Conservation (phyloP, 75 land plant species). For the Selaginella tamariscina region DNA sequence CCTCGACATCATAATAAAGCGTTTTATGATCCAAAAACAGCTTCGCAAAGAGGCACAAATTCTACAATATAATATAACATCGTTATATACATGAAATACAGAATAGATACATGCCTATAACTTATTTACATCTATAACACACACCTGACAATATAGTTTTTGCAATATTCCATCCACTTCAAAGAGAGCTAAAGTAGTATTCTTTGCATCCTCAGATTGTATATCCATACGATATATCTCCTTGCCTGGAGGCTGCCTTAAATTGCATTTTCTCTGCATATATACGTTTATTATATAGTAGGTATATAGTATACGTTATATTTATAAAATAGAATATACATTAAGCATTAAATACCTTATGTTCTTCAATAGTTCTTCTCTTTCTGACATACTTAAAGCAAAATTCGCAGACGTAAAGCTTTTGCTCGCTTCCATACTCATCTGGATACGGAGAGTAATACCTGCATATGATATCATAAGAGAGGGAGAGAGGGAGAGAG, state of each 20-base stretch:
- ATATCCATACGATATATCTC: constrained; percentile 33
- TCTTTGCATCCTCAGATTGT: constrained; percentile 14
- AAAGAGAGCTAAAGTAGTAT: constrained; percentile 28
- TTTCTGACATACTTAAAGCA: constrained; percentile 41
- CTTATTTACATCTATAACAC: neutral
- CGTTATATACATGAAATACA: neutral
- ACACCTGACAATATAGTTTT: constrained; percentile 44
- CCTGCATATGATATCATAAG: constrained; percentile 20
- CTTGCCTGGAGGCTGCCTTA: constrained; percentile 37
- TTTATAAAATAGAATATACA: neutral
- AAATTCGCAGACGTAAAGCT: constrained; percentile 38
- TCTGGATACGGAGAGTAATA: constrained; percentile 48
- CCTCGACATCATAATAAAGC: constrained; percentile 43
- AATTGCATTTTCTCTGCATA: constrained; percentile 28
- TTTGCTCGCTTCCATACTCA: constrained; percentile 31
- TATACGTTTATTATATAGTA: neutral
- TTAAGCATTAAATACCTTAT: constrained; percentile 22
- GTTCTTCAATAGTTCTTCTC: constrained; percentile 26
- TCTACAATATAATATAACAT: constrained; percentile 21
- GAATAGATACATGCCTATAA: neutral
- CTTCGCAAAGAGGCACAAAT: constrained; percentile 41
- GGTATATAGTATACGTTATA: neutral
- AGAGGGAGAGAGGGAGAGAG: too few species aligned
- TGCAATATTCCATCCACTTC: constrained; percentile 40
- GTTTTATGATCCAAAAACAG: constrained; percentile 48